Base-by-base conservation (phyloP, 2,329 filamentous ascomycete genomes). In the Zopfia rhizophila region DNA sequence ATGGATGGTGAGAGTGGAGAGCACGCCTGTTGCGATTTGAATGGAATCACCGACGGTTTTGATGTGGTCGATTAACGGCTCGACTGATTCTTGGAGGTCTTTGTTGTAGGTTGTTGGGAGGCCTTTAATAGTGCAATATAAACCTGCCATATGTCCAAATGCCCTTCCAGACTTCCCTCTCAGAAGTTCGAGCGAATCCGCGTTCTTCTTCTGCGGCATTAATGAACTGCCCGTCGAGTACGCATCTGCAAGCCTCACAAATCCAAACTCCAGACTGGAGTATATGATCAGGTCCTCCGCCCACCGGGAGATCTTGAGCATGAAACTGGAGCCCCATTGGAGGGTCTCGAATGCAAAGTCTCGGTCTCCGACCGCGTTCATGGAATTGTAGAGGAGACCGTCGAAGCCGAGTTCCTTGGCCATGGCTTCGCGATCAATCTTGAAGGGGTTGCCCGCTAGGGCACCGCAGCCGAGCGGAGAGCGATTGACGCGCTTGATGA, bases 101-200 rank as follows among this genome's bases (percentile, higher is more conserved):
- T 95, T 96, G 78, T 95, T 93, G 78, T 95, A 95, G 3, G 88
- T 91, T 30, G 83, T 88, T 2, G 90, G 89, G 19, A 94, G 82
- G 44, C 88, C 88, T 72, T 88, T 87, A 71, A 86, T 79, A 25
- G 85, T 89, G 75, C 86, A 86, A 82, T 90, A 90, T 55, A 94
- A 75, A 25, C 89, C 90, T 4, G 88, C 83, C 84, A 93, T 89
- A 55, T 91, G 87, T 18, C 90, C 91, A 64, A 95, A 93, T 3
- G 85, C 82, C 47, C 88, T 81, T 1, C 89, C 90, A 21, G 81
- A 79, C 76, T 92, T 92, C 39, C 89, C 89, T n/a, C 89, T 82
- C 48, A 92, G 80, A 24, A 93, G 77, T 63, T 89, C 84, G 14
- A 93, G 78, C 28, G 82, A 86, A 72, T 93, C 89, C 2, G 82